These are phyloP conservation scores for Sambucus nigra DNA, from an alignment of 129 eudicot genomes.

Conservation along the genomic window DNA sequence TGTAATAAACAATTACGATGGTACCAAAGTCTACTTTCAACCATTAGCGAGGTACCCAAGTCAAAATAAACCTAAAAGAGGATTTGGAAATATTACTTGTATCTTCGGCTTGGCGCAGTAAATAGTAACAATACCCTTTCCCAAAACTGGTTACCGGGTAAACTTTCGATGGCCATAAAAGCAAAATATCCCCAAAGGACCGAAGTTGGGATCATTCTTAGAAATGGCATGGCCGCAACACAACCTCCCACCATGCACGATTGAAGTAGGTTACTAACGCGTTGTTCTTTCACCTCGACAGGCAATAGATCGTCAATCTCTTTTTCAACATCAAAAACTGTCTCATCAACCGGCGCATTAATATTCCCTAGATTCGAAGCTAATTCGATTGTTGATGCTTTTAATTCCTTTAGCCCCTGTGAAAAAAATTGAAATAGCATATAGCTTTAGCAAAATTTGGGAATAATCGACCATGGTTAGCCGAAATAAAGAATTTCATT, in stretches of 20 bases:
- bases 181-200: conserved; percentile 99
- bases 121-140: conserved; percentile 79
- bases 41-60: too few species aligned
- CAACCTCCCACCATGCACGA: conserved; percentile 88
- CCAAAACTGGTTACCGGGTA: conserved; percentile 98
- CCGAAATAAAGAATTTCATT: not conserved
- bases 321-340: conserved; percentile 81
- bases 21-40: too few species aligned
- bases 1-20: too few species aligned
- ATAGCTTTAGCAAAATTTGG: not conserved
- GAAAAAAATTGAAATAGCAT: not conserved
- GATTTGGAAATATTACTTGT: conserved; percentile 38
- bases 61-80: not conserved
- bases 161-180: conserved; percentile 96
- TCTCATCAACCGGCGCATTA: conserved; percentile 85
- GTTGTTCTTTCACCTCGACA: conserved; percentile 95
- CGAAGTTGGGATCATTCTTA: conserved; percentile 88
- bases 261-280: conserved; percentile 78
- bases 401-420: conserved; percentile 86
- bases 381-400: conserved; percentile 67
- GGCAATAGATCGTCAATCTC: conserved; percentile 91
- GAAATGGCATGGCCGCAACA: conserved; percentile 92
- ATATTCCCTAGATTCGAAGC: conserved; percentile 85
- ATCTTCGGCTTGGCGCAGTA: conserved; percentile 93
- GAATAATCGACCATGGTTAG: not conserved